A percentile compares a stretch with the other conserved stretches of the same genome.
Conservation (phyloP, 176 grass and related monocot species). For the Triticum timopheevii region DNA sequence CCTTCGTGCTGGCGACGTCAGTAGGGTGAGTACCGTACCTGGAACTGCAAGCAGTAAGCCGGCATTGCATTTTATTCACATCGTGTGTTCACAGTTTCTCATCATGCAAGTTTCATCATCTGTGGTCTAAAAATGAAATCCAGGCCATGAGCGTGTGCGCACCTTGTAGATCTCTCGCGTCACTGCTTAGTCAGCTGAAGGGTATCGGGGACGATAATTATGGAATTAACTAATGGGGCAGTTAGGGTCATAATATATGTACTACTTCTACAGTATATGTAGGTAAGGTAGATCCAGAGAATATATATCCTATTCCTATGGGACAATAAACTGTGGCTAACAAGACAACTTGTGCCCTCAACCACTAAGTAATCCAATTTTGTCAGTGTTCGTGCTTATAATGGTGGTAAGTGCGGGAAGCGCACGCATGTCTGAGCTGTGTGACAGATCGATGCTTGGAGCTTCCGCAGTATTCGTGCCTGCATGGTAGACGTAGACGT, state of each 20-base stretch:
- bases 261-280: neutral
- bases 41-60: neutral
- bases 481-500: neutral
- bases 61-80: neutral
- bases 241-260: neutral
- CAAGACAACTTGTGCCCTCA: neutral
- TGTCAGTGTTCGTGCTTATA: neutral
- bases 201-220: neutral
- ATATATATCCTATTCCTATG: neutral
- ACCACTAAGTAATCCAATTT: neutral
- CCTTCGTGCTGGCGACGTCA: slow-evolving; percentile 65
- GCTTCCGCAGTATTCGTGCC: no score
- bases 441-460: no score
- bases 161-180: neutral
- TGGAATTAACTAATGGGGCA: neutral
- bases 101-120: neutral
- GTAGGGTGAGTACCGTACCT: slow-evolving; percentile 46
- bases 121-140: neutral
- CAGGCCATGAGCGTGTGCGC: neutral
- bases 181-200: neutral
- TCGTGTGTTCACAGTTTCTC: neutral
- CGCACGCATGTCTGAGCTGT: neutral
- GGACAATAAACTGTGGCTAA: neutral
- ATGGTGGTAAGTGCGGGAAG: neutral
- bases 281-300: neutral